Base-by-base conservation (phyloP, 78 protist species). In the Chrysochromulina parva region DNA sequence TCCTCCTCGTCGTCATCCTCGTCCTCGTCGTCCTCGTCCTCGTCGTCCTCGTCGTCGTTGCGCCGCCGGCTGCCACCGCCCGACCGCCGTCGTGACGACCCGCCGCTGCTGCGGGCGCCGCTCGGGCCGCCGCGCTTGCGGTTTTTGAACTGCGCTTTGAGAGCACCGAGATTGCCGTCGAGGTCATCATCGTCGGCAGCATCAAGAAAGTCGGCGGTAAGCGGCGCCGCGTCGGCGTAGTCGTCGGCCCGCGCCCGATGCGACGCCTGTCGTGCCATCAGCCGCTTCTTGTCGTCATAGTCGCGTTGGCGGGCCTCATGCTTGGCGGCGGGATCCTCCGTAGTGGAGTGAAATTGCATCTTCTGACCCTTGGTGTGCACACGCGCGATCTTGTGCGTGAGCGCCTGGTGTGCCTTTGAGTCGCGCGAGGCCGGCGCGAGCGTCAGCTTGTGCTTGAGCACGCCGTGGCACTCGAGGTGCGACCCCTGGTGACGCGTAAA, bases 401-500 rank as follows among this genome's bases (percentile, higher is more conserved):
- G 57, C 58, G 54, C 52, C n/a, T n/a, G 84, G 55, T 74, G 84
- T 22, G 84, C 50, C n/a, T 1, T 1, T 28, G 84, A 74, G 55
- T 74, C 84, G 58, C 5, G 5, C 53, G 84, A 38, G 57, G 47
- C 84, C 28, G 84, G 84, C 84, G 47, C 57, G 84, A 74, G 50
- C 57, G 2, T 22, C 28, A 74, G 26, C 10, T 28, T 22, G 11
- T 50, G 53, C 19, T 48, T 1, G 19, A 74, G 24, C 57, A 17
- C 38, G 53, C 84, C 84, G 24, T 74, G 84, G 84, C 84, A 74
- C 84, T 74, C 84, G 58, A 74, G 54, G n/a, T 73, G 28, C 28
- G 57, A 10, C 24, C 84, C 84, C 52, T 38, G 28, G 82, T 73
- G 82, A 11, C 16, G 26, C 53, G 55, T 26, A n/a, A 48, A 74